Evolutionary conservation across 139 green algal genomes (phyloP), one percentile per base, ranked within the genome.

Genomic region (Chlorella sorokiniana): DNA sequence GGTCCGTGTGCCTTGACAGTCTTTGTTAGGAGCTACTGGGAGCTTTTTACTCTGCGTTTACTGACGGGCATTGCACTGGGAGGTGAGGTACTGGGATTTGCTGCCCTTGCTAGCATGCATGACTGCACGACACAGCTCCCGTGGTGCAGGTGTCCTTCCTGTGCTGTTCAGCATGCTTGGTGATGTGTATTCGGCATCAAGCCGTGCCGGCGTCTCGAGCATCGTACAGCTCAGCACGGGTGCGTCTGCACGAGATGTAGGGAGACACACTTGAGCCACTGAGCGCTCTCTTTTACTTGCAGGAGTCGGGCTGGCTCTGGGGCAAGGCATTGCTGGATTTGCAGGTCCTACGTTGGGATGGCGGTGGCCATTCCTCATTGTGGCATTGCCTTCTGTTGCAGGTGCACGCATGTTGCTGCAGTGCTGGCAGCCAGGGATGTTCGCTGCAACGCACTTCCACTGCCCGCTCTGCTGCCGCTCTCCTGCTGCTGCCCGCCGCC

Each of bases 41-140:
- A 97, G 90, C 92, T 98, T 59, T 89, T 97, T 37, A 45, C 93
- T 27, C 82, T 97, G 61, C 87, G 95, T 16, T 75, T 92, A 61
- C 76, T 97, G 59, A 98, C 95, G 0, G 94, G 95, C 51, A 90
- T 98, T 56, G 86, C 85, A 20, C 84, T 98, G 20, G 95, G 95
- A 33, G 95, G 92, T 75, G 86, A 23, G 82, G 1, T 14, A 4
- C 22, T 33, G 33, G 23, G 18, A 35, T 1, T 6, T 54, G 5
- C 23, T 56, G 1, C 5, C 18, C 31, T 31, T 38, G 67, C 22
- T 7, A 74, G 38, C 14, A 31, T 25, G 48, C 48, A 56, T 31
- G 59, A 65, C 59, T 65, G 59, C 7, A 31, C 59, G 25, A 16
- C 69, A 7, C 29, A 2, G 41, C 27, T 29, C 38, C 16, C n/a